Evolutionary conservation across 768 basidiomycete genomes (phyloP).

Genomic region (Pisolithus marmoratus): DNA sequence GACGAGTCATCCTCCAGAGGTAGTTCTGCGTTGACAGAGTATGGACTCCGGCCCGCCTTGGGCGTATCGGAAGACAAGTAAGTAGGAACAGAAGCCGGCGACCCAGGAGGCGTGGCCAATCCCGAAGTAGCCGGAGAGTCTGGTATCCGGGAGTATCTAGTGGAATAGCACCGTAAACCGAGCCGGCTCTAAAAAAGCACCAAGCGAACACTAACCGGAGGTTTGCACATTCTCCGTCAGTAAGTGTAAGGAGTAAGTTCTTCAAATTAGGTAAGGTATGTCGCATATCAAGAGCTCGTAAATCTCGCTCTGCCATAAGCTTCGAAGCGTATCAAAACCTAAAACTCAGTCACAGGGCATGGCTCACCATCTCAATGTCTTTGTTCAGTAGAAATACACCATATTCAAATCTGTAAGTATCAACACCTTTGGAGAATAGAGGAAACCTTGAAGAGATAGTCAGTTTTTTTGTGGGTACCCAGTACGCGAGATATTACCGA

Average conservation of each 20-base stretch:
- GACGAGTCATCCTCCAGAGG: slow-evolving; percentile 36
- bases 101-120: slow-evolving; percentile 19
- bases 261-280: slow-evolving; percentile 97
- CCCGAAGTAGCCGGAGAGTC: slow-evolving; percentile 19
- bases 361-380: slow-evolving; percentile 83
- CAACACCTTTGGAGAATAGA: slow-evolving; percentile 89
- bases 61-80: slow-evolving; percentile 21
- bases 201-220: slow-evolving; percentile 36
- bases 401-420: slow-evolving; percentile 96
- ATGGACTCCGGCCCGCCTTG: slow-evolving; percentile 17
- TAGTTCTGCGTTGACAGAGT: slow-evolving; percentile 10
- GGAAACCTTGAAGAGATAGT: slow-evolving; percentile 66
- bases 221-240: slow-evolving; percentile 54
- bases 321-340: slow-evolving; percentile 27
- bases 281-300: slow-evolving; percentile 87
- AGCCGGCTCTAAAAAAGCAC: slow-evolving; percentile 1
- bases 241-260: slow-evolving; percentile 83
- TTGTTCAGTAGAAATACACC: slow-evolving; percentile 96
- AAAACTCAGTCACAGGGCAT: background rate
- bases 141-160: slow-evolving; percentile 13
- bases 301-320: slow-evolving; percentile 88
- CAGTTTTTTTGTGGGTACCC: slow-evolving; percentile 3
- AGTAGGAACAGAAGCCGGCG: slow-evolving; percentile 9
- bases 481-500: slow-evolving; percentile 36
- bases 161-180: slow-evolving; percentile 5